Conservation (phyloP, 2,329 filamentous ascomycete species). For the Cadophora sp. region DNA sequence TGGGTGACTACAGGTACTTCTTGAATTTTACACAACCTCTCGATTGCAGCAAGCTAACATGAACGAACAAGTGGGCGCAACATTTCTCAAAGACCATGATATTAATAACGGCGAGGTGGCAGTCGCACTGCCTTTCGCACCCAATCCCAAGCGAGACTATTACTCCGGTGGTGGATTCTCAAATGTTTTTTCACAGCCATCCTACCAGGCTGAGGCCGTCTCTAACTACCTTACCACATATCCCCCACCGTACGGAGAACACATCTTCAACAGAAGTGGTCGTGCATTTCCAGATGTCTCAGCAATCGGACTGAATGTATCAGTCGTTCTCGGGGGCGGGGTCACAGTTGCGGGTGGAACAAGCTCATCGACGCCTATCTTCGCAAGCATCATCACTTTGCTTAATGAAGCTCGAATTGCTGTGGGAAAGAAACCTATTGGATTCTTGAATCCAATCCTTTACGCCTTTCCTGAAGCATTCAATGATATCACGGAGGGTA, state of each 20-base stretch:
- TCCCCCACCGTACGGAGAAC: conserved; percentile 32
- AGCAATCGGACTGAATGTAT: conserved; percentile 36
- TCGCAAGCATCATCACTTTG: conserved; percentile 58
- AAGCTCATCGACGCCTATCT: conserved; percentile 57
- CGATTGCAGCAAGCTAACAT: not conserved
- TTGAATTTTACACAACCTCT: not conserved
- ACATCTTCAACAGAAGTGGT: conserved; percentile 36
- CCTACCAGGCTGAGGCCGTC: conserved; percentile 39
- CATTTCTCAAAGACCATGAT: conserved; percentile 22
- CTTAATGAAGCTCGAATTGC: conserved; percentile 48
- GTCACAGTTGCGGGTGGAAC: conserved; percentile 37
- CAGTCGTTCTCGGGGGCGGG: conserved; percentile 31
- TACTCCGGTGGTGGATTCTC: conserved; percentile 56
- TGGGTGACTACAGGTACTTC: conserved; percentile 68
- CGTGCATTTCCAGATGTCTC: conserved; percentile 42
- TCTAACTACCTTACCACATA: conserved; percentile 36
- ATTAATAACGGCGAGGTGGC: conserved; percentile 56
- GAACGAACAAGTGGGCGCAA: conserved; percentile 29
- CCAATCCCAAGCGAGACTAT: conserved; percentile 46
- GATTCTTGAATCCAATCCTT: conserved; percentile 47
- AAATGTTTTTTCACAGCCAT: conserved; percentile 46
- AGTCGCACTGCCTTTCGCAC: conserved; percentile 41
- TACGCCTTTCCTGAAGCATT: conserved; percentile 38
- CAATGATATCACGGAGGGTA: conserved; percentile 43
- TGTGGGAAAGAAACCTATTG: conserved; percentile 45